Evolutionary conservation across 2,329 filamentous ascomycete species (phyloP).

Genomic region (Esteya vermicola): DNA sequence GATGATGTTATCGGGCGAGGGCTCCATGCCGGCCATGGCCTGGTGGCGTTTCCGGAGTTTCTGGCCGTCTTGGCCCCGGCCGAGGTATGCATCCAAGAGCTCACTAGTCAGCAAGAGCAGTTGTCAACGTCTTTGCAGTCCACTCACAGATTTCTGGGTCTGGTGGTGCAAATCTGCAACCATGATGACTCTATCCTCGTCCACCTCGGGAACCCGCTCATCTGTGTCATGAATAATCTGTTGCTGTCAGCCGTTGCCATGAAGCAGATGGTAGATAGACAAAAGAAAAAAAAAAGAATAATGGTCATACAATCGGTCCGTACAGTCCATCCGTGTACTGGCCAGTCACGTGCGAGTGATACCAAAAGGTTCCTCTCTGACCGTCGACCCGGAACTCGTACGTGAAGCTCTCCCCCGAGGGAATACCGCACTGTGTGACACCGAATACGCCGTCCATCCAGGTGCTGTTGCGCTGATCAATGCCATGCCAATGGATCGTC

Average conservation of each 20-base stretch:
- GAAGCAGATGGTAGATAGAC: background rate
- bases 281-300: background rate
- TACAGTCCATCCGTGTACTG: conserved; percentile 53
- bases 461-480: conserved; percentile 3
- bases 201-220: conserved; percentile 27
- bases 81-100: background rate
- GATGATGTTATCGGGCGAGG: conserved; percentile 24
- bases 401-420: conserved; percentile 46
- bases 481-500: conserved; percentile 8
- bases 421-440: conserved; percentile 49
- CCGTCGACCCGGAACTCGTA: conserved; percentile 50
- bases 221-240: conserved; percentile 44
- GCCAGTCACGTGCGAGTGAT: conserved; percentile 45
- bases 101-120: no score
- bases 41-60: conserved; percentile 4
- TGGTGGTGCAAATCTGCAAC: conserved; percentile 65
- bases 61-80: no score
- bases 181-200: conserved; percentile 47
- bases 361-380: conserved; percentile 27
- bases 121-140: no score
- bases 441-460: conserved; percentile 3
- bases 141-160: conserved; percentile 49
- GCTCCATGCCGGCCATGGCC: conserved; percentile 21
- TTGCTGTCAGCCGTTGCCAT: no score
- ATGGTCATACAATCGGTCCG: conserved; percentile 33